Conservation (phyloP, 352 stramenopile species). For the Globisporangium solare region DNA sequence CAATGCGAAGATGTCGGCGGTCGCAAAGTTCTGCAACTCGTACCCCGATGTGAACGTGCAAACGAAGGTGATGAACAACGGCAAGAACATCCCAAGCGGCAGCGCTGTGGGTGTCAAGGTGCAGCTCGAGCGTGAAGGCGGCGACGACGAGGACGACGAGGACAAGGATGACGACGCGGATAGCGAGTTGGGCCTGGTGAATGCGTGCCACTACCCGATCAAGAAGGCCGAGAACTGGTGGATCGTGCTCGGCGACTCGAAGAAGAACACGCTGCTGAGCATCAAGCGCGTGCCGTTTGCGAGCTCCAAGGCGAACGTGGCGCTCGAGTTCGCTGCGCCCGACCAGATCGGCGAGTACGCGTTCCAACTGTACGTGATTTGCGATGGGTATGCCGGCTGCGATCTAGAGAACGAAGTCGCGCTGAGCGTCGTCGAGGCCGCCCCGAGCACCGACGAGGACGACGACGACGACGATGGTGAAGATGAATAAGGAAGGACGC, state of each 20-base stretch:
- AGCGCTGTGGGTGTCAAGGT: slow-evolving; percentile 89
- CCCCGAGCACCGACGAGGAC: slow-evolving; percentile 39
- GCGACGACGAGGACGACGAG: slow-evolving; percentile 92
- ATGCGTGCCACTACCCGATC: slow-evolving; percentile 68
- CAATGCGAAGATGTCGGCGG: slow-evolving; percentile 92
- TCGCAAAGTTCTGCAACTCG: slow-evolving; percentile 99
- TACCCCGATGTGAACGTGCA: slow-evolving; percentile 98
- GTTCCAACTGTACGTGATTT: slow-evolving; percentile 98
- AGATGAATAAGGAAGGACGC: not conserved
- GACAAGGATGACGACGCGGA: slow-evolving; percentile 55
- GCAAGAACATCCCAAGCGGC: slow-evolving; percentile 88
- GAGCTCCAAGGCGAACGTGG: slow-evolving; percentile 66
- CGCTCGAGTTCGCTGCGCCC: slow-evolving; percentile 95
- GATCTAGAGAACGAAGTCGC: slow-evolving; percentile 96
- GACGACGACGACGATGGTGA: slow-evolving; percentile 34
- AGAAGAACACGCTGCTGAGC: slow-evolving; percentile 94
- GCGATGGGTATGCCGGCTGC: slow-evolving; percentile 97
- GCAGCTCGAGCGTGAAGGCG: slow-evolving; percentile 90
- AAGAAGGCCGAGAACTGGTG: slow-evolving; percentile 98
- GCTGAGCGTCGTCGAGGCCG: slow-evolving; percentile 54
- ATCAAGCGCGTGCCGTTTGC: slow-evolving; percentile 97
- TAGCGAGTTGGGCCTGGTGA: slow-evolving; percentile 58
- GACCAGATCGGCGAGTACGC: slow-evolving; percentile 92
- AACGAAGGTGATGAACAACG: slow-evolving; percentile 88
- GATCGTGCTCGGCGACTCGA: slow-evolving; percentile 95